These are phyloP conservation scores for Pseudocercospora pini-densiflorae DNA, from an alignment of 2,329 filamentous ascomycete species.

Conservation along the genomic window DNA sequence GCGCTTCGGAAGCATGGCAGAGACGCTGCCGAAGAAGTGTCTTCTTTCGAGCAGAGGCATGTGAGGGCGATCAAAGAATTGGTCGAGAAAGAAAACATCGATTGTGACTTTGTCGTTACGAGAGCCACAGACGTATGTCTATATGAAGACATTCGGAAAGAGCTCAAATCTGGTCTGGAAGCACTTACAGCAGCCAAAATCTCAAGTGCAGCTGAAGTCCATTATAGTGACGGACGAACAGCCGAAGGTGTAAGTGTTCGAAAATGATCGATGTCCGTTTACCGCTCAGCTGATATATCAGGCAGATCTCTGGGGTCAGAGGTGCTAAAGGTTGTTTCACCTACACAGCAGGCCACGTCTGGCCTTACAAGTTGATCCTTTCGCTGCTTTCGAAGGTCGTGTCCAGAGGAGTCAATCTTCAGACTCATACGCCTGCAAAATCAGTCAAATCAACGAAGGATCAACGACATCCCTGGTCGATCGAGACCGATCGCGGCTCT, in stretches of 20 bases:
- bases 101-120: slow-evolving; percentile 53
- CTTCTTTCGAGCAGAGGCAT: slow-evolving; percentile 41
- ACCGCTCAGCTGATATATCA: not conserved
- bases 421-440: slow-evolving; percentile 71
- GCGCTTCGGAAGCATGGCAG: slow-evolving; percentile 34
- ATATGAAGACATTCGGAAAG: slow-evolving; percentile 28
- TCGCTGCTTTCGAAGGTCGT: slow-evolving; percentile 32
- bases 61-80: slow-evolving; percentile 42
- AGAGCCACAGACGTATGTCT: slow-evolving; percentile 48
- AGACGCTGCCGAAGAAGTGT: slow-evolving; percentile 38
- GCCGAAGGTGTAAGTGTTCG: slow-evolving; percentile 43
- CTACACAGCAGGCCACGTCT: slow-evolving; percentile 56
- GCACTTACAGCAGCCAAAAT: slow-evolving; percentile 37
- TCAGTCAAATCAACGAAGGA: slow-evolving; percentile 73
- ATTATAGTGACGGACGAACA: slow-evolving; percentile 33
- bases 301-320: slow-evolving; percentile 45
- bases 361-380: slow-evolving; percentile 38
- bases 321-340: slow-evolving; percentile 42
- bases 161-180: slow-evolving; percentile 39
- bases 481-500: slow-evolving; percentile 29
- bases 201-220: slow-evolving; percentile 37
- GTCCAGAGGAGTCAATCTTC: slow-evolving; percentile 66
- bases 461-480: slow-evolving; percentile 17
- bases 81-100: slow-evolving; percentile 46
- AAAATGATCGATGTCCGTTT: not conserved